Percentiles rank a stretch among this genome's conserved stretches.
Conservation (phyloP, 1,139 yeast genomes). For the Candida sp. region DNA sequence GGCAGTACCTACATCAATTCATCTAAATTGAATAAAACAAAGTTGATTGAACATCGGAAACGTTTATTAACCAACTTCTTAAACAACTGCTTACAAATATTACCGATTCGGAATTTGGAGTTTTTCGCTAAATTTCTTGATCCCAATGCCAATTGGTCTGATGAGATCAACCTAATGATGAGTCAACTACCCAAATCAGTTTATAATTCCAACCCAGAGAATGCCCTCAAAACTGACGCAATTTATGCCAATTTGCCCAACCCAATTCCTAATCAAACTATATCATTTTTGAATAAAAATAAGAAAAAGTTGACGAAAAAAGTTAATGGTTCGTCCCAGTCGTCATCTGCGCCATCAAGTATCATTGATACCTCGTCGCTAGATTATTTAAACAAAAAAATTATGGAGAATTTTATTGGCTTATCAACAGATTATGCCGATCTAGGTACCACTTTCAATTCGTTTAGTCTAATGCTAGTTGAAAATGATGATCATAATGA, state of each 20-base stretch:
- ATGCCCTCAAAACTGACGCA: conserved; percentile 49
- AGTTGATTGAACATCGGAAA: conserved; percentile 60
- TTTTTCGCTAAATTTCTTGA: conserved; percentile 78
- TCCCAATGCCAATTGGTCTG: conserved; percentile 79
- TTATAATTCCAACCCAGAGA: conserved; percentile 54
- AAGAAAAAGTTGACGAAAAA: conserved; percentile 24
- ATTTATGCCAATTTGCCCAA: conserved; percentile 64
- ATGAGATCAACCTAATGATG: conserved; percentile 39
- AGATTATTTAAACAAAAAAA: conserved; percentile 64
- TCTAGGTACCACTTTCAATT: conserved; percentile 68
- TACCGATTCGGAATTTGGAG: conserved; percentile 53
- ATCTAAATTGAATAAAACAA: conserved; percentile 37
- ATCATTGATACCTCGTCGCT: conserved; percentile 41
- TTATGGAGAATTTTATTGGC: conserved; percentile 61
- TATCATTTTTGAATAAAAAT: conserved; percentile 35
- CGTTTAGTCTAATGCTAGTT: conserved; percentile 65
- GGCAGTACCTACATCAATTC: conserved; percentile 46
- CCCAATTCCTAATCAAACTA: conserved; percentile 40
- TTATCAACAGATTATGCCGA: conserved; percentile 67
- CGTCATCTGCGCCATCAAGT: conserved; percentile 4
- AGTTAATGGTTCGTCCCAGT: conserved; percentile 11
- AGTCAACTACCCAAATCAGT: conserved; percentile 42
- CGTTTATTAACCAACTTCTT: conserved; percentile 75
- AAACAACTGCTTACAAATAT: conserved; percentile 65
- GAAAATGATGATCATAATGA: conserved; percentile 27